These are phyloP conservation scores for Neurospora sp. DNA, from an alignment of 495 filamentous ascomycete species.

Conservation along the genomic window DNA sequence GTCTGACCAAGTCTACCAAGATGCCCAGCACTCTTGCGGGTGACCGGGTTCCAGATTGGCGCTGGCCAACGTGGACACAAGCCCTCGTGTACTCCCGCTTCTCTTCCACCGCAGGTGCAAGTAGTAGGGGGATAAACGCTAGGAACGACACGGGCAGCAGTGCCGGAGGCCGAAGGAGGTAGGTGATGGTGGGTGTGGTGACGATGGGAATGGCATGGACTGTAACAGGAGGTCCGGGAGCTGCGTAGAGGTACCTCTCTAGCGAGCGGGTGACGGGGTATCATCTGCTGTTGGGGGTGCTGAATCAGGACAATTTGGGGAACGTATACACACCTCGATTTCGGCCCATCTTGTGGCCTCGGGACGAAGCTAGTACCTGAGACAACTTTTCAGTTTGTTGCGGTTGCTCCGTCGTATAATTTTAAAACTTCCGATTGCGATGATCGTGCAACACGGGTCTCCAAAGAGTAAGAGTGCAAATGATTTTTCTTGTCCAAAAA, in stretches of 20 bases:
- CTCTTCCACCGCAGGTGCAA: neutral
- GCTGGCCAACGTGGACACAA: neutral
- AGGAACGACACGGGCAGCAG: neutral
- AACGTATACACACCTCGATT: constrained; percentile 38
- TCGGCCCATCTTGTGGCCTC: constrained; percentile 25
- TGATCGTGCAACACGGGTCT: neutral
- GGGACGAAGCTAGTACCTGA: neutral
- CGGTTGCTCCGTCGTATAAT: neutral
- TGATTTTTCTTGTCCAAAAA: neutral
- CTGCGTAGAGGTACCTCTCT: neutral
- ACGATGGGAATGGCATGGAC: neutral
- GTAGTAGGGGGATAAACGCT: neutral
- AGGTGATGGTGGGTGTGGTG: neutral
- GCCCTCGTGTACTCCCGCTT: neutral
- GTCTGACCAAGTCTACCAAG: neutral
- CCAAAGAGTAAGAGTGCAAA: neutral
- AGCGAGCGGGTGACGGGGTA: neutral
- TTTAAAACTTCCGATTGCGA: neutral
- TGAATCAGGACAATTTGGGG: neutral
- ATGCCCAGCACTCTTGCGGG: neutral
- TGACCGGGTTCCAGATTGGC: neutral
- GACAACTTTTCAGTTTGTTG: neutral
- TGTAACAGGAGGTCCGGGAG: neutral
- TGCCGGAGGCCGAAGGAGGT: neutral
- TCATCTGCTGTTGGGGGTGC: neutral